phyloP scores from a whole-genome alignment of 1,284 basidiomycete species.

The Cystobasidium slooffiae region DNA sequence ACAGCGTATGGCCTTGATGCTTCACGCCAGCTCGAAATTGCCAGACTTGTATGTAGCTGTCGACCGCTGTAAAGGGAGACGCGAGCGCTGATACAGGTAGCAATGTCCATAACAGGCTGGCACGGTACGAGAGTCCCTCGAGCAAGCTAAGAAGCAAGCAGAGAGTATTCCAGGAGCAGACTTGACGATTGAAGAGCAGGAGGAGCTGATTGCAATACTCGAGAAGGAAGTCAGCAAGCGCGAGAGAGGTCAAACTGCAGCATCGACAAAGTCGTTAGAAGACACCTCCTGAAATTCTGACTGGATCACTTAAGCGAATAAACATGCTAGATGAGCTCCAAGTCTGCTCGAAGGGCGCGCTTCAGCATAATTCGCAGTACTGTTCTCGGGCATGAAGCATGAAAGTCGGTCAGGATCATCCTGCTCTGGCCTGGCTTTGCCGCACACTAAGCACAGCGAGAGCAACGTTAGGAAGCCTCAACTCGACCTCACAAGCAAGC shows the following conservation, averaged over 20 bases:
- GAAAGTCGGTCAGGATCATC: too few relatives aligned
- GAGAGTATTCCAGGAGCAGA: constrained; percentile 32
- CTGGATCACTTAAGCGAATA: too few relatives aligned
- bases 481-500: neutral
- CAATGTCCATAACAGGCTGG: constrained; percentile 2
- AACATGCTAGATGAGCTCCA: too few relatives aligned
- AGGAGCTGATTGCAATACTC: constrained; percentile 39
- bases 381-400: too few relatives aligned
- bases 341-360: too few relatives aligned
- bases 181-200: constrained; percentile 35
- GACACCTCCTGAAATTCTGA: too few relatives aligned
- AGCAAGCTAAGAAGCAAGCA: constrained; percentile 32
- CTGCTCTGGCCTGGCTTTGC: too few relatives aligned
- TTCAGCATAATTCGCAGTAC: too few relatives aligned
- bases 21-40: constrained; percentile 41
- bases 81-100: neutral
- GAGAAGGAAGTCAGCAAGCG: constrained; percentile 24
- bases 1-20: constrained; percentile 32
- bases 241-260: neutral
- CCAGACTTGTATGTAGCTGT: constrained; percentile 22
- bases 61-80: too few relatives aligned
- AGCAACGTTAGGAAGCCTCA: neutral
- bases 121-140: constrained; percentile 31
- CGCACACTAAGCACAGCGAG: too few relatives aligned
- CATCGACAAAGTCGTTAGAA: too few relatives aligned